Evolutionary conservation across 1,284 basidiomycete genomes (phyloP).

Genomic region (Cutaneotrichosporon cutaneum): DNA sequence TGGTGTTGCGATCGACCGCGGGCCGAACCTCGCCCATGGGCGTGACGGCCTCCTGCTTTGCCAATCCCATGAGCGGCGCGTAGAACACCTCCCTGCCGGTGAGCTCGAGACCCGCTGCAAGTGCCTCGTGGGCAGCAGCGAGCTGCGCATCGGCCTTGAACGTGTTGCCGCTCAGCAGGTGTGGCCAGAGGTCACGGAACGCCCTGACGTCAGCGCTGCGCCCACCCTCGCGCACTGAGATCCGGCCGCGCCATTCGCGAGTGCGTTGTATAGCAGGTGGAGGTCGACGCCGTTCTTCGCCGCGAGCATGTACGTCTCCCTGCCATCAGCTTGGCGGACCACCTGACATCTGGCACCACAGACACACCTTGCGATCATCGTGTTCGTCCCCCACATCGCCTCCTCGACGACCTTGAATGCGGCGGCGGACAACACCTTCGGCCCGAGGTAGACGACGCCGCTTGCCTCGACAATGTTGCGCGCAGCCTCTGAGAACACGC

Average conservation of each 20-base stretch:
- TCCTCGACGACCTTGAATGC: constrained; percentile 11
- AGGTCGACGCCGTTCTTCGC: constrained; percentile 12
- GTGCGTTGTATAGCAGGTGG: constrained; percentile 1
- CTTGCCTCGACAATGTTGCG: not conserved
- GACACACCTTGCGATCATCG: constrained; percentile 10
- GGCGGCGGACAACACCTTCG: not conserved
- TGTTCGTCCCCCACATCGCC: constrained; percentile 10
- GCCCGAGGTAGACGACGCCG: constrained; percentile 7
- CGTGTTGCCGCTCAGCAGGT: not conserved
- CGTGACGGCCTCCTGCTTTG: constrained; percentile 5
- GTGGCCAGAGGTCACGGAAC: constrained; percentile 8
- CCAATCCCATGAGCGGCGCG: constrained; percentile 13
- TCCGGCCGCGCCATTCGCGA: constrained; percentile 12
- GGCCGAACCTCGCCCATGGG: not conserved
- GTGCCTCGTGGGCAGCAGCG: not conserved
- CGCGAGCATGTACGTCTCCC: constrained; percentile 14
- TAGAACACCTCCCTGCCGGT: constrained; percentile 8
- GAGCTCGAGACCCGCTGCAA: not conserved
- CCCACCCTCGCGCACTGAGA: not conserved
- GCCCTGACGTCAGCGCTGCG: constrained; percentile 5
- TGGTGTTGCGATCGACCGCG: not conserved
- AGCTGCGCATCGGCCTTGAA: not conserved
- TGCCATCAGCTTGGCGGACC: not conserved
- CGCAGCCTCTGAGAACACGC: constrained; percentile 5
- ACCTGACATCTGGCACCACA: too few relatives aligned